Base-by-base conservation (phyloP, 441 rosid species). In the Cnidoscolus chayamansa region DNA sequence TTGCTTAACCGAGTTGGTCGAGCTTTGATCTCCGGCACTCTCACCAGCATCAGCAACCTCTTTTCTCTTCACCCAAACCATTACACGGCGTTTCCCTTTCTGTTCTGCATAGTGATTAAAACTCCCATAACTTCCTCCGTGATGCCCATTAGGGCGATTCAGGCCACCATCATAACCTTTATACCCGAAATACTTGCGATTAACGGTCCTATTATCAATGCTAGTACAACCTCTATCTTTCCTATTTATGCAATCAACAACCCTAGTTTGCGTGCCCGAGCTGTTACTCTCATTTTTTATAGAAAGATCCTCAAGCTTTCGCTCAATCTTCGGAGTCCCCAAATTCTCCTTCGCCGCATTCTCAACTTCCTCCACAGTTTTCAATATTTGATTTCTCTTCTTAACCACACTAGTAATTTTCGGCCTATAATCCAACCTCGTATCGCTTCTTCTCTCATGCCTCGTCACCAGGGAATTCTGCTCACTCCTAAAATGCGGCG, bases 11-110 rank as follows among this genome's bases (percentile, higher is more conserved):
- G 68, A 60, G 65, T 68, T 50, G 63, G 62, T 25, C 25, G 63
- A 77, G 75, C 63, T 71, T 43, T 30, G 67, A 63, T 15, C 69
- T 70, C 53, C 65, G 40, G 13, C 12, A 19, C 48, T 67, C 2
- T 37, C 74, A 57, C 53, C 71, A 35, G 74, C 80, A 67, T 54
- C 76, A 70, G 68, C 74, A 72, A 45, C 75, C 66, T 78, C 79
- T 75, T 66, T 81, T 81, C 81, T 87, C 84, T 76, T 87, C 35
- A 85, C 84, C 91, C 91, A 85, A 62, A 81, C 75, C 86, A 64
- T 60, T 25, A 64, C 76, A 48, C 49, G 37, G 10, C 17, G 30
- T 47, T 62, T 43, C 20, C 20, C 55, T 15, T 40, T 48, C 67
- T 1, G 12, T 1, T 53, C 50, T 17, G 25, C 54, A 30, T 20